Percentiles rank a stretch among this genome's conserved stretches.
These are phyloP conservation scores for Wakefieldia striispora DNA, from an alignment of 768 basidiomycete species.

Conservation along the genomic window DNA sequence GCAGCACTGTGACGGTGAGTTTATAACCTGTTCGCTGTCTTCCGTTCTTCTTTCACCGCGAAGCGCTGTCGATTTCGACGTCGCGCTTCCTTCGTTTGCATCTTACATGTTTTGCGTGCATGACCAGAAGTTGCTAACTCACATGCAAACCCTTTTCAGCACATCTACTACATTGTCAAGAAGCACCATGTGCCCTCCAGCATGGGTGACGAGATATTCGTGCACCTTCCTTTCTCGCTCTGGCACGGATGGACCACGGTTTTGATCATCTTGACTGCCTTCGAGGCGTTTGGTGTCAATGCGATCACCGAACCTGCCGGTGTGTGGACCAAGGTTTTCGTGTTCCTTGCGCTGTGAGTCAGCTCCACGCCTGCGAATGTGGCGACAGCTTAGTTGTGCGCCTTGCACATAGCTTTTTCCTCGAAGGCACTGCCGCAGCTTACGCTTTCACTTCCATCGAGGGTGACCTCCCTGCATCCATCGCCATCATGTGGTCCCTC, in stretches of 20 bases:
- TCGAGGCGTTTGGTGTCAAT: constrained; percentile 87
- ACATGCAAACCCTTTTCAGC: constrained; percentile 37
- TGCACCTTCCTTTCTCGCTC: constrained; percentile 95
- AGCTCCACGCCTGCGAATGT: not conserved
- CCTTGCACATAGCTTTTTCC: constrained; percentile 64
- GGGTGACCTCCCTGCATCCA: constrained; percentile 89
- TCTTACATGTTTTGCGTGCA: not conserved
- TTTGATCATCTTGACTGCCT: constrained; percentile 75
- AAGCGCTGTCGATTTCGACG: constrained; percentile 3
- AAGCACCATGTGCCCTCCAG: constrained; percentile 70
- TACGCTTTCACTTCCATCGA: constrained; percentile 90
- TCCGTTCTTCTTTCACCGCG: constrained; percentile 15
- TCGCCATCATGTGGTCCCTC: constrained; percentile 91
- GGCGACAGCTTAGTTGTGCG: constrained; percentile 5
- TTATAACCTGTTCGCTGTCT: constrained; percentile 1
- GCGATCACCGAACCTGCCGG: constrained; percentile 63
- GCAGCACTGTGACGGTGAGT: constrained; percentile 58
- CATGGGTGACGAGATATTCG: constrained; percentile 76
- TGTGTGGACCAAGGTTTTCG: constrained; percentile 92
- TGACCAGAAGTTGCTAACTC: constrained; percentile 15
- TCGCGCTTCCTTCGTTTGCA: not conserved
- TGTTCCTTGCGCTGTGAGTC: constrained; percentile 83
- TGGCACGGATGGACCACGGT: constrained; percentile 94
- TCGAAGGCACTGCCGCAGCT: constrained; percentile 87
- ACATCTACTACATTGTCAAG: constrained; percentile 95